phyloP scores from a whole-genome alignment of 495 filamentous ascomycete genomes.

The Xeromyces bisporus region DNA sequence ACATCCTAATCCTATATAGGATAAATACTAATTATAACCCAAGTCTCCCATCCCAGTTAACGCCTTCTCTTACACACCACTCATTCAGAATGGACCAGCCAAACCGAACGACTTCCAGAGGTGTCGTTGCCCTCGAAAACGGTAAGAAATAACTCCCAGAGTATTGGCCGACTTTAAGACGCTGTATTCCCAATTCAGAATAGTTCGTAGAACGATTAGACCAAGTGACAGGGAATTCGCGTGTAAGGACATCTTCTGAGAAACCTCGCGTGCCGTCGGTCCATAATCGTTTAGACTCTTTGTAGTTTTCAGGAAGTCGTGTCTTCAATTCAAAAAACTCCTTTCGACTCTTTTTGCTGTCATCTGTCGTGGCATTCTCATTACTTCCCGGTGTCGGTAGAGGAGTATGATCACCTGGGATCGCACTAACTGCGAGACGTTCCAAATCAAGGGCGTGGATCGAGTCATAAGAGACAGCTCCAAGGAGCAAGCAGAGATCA shows the following conservation, averaged over 20 bases:
- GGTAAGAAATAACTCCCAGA: conserved; percentile 27
- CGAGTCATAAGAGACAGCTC: conserved; percentile 29
- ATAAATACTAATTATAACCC: conserved; percentile 8
- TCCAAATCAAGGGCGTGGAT: conserved; percentile 31
- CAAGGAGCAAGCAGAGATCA: conserved; percentile 28
- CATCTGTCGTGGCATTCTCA: conserved; percentile 16
- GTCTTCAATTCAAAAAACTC: conserved; percentile 25
- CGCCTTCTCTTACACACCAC: conserved; percentile 27
- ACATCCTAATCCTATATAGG: background rate
- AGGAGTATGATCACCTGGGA: conserved; percentile 24
- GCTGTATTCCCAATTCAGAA: conserved; percentile 20
- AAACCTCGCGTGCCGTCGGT: conserved; percentile 25
- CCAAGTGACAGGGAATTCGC: conserved; percentile 33
- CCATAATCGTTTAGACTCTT: conserved; percentile 29
- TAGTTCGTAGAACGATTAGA: conserved; percentile 20
- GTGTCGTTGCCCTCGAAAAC: conserved; percentile 20
- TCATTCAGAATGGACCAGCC: conserved; percentile 27
- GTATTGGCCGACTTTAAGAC: conserved; percentile 24
- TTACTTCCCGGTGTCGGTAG: conserved; percentile 25
- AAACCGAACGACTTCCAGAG: conserved; percentile 32
- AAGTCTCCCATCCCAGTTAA: conserved; percentile 25
- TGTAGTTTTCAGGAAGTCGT: conserved; percentile 24
- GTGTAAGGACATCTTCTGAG: conserved; percentile 24
- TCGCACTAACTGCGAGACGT: conserved; percentile 20
- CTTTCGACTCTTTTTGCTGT: conserved; percentile 19